Evolutionary conservation across 2,329 filamentous ascomycete genomes (phyloP).

Genomic region (Fusarium poae): DNA sequence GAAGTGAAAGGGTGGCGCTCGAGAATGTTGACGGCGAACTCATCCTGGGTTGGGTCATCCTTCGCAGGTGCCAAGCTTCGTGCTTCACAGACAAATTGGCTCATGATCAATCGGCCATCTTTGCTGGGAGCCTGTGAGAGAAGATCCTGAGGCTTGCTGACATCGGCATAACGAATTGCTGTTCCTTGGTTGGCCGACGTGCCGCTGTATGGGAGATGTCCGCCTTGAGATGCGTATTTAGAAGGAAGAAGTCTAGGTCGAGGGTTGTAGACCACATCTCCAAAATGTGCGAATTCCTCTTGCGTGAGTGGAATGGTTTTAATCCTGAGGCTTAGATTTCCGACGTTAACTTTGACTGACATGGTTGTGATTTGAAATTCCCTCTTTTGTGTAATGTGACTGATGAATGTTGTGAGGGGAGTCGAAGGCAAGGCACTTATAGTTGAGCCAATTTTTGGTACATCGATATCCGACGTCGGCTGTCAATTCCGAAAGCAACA

Average conservation of each 20-base stretch:
- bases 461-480: constrained; percentile 25
- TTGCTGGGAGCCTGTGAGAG: constrained; percentile 76
- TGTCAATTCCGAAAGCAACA: not conserved
- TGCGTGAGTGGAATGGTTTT: constrained; percentile 75
- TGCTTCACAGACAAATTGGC: constrained; percentile 84
- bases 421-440: not conserved
- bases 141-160: constrained; percentile 78
- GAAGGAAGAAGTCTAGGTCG: constrained; percentile 67
- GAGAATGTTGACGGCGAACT: constrained; percentile 76
- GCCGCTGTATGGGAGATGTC: constrained; percentile 59
- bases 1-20: constrained; percentile 95
- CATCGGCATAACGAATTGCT: constrained; percentile 86
- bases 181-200: constrained; percentile 85
- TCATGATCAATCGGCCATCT: constrained; percentile 73
- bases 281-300: constrained; percentile 80
- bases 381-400: not conserved
- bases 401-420: not conserved
- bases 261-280: constrained; percentile 84
- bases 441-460: constrained; percentile 12
- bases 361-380: constrained; percentile 30
- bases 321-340: constrained; percentile 55
- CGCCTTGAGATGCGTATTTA: constrained; percentile 57
- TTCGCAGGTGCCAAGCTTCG: constrained; percentile 45
- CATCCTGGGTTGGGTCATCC: constrained; percentile 24
- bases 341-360: constrained; percentile 47